phyloP scores from a whole-genome alignment of 805 yeast species.

The Saccharomyces paradoxus region DNA sequence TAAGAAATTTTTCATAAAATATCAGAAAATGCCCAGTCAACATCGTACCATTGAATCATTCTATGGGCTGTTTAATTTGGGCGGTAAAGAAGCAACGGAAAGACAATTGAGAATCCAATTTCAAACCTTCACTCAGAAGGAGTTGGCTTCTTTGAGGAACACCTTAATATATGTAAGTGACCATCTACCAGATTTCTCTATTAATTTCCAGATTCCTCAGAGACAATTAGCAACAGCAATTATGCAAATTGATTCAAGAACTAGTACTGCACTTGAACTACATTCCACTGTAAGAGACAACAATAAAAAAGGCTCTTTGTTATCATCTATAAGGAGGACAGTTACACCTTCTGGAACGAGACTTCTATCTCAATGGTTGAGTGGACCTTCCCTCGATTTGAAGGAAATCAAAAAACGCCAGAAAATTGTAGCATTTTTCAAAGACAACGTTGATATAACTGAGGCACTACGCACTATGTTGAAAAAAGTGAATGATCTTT shows the following conservation, averaged over 20 bases:
- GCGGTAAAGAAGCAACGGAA: constrained; percentile 13
- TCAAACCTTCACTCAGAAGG: constrained; percentile 35
- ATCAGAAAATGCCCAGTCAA: constrained; percentile 37
- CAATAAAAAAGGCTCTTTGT: constrained; percentile 57
- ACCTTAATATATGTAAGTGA: constrained; percentile 61
- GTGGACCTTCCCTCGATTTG: constrained; percentile 64
- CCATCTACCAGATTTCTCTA: constrained; percentile 60
- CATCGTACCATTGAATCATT: constrained; percentile 35
- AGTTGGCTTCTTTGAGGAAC: constrained; percentile 53
- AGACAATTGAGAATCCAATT: constrained; percentile 22
- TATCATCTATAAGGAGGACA: constrained; percentile 64
- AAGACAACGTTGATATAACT: constrained; percentile 24
- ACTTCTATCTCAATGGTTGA: constrained; percentile 69
- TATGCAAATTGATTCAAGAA: constrained; percentile 75
- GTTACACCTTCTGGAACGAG: constrained; percentile 77
- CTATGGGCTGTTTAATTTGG: constrained; percentile 32
- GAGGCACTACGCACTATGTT: constrained; percentile 32
- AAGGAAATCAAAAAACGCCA: constrained; percentile 51
- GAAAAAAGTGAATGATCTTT: constrained; percentile 46
- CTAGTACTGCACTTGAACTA: constrained; percentile 69
- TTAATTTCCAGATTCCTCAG: constrained; percentile 60
- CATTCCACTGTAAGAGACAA: constrained; percentile 50
- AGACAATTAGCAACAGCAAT: constrained; percentile 43
- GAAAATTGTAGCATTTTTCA: constrained; percentile 39
- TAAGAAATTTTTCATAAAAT: constrained; percentile 50